Base-by-base conservation (phyloP, 1,139 yeast species). In the Hyphopichia buzzinii region DNA sequence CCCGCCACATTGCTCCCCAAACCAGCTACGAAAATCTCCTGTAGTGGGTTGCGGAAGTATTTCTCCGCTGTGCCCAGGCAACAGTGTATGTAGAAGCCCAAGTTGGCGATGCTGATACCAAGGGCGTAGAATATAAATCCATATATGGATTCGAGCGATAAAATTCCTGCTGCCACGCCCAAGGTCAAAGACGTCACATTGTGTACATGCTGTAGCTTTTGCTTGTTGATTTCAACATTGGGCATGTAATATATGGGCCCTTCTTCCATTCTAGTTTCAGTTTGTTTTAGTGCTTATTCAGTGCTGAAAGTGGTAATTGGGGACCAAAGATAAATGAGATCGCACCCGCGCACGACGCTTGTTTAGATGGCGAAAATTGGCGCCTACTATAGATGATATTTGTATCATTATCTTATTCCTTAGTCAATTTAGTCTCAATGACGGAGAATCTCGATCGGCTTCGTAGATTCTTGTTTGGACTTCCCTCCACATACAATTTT, bases 141-240 rank as follows among this genome's bases (percentile, higher is more conserved):
- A 31, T 66, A 43, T 23, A 68, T 46, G 0, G 92, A 77, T 49
- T 85, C 88, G 33, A 86, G 62, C 33, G 84, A 79, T 33, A 86
- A 61, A 16, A 84, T 73, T 0, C 96, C 96, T 1, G 89, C 82
- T 5, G 79, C 81, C 2, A 80, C 62, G 2, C 96, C 96, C 36
- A 79, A 68, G 2, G 77, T 70, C 35, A 87, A 64, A 12, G 88
- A 74, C 37, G 85, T 74, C 8, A 82, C 66, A 52, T 85, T 92
- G 39, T 82, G 79, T 10, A 83, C 64, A 42, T 70, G 70, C 36
- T 72, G 74, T 22, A 80, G 56, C 34, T 72, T 62, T 58, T 67
- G 59, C 38, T 50, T 48, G 47, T 70, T 70, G 38, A 59, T 54
- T 31, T 60, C 63, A 26, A 67, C 62, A 41, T 47, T 57, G 5